Evolutionary conservation across 140 eudicot species (phyloP), one percentile per base, ranked within the genome.

Genomic region (Stevia rebaudiana): DNA sequence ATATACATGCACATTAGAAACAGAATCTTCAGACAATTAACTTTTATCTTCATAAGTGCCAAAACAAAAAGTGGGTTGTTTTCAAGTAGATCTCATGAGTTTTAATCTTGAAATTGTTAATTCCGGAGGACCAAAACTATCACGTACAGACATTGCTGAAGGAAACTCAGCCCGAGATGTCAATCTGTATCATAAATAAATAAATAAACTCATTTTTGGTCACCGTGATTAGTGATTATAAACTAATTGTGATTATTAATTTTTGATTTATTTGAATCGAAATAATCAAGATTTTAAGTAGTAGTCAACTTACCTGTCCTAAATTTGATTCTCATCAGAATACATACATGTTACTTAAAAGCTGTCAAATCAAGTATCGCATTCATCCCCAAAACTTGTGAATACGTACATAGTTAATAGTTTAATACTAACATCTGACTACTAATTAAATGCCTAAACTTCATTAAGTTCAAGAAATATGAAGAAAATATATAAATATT

Each of bases 161-260:
- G 83, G 88, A 76, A 87, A 91, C 75, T 81, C 95, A 0, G 98
- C 95, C 72, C 95, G 82, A 5, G 84, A 68, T 42, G 98, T 91
- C 67, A 77, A 64, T 24, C 98, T 91, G 66, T 67, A 58, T 8
- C 15, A n/a, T 10, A n/a, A 41, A 6, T 35, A 22, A 73, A 49
- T 4, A 17, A 22, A n/a, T n/a, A 30, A 24, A 43, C 10, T 31
- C 40, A 28, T 1, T 4, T 58, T 59, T 11, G 44, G n/a, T 47
- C 54, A 25, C 5, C 7, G 25, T 35, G 31, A 36, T 11, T 30
- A 6, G 25, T 35, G 31, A 36, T 11, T 30, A 43, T 10, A 15
- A 41, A 17, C 21, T 3, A 33, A n/a, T 28, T 15, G 15, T 24
- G 6, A 16, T 15, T 58, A 17, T 58, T 58, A 33, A 13, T 17